phyloP scores from a whole-genome alignment of 2,329 filamentous ascomycete genomes.

The Calonectria henricotiae region DNA sequence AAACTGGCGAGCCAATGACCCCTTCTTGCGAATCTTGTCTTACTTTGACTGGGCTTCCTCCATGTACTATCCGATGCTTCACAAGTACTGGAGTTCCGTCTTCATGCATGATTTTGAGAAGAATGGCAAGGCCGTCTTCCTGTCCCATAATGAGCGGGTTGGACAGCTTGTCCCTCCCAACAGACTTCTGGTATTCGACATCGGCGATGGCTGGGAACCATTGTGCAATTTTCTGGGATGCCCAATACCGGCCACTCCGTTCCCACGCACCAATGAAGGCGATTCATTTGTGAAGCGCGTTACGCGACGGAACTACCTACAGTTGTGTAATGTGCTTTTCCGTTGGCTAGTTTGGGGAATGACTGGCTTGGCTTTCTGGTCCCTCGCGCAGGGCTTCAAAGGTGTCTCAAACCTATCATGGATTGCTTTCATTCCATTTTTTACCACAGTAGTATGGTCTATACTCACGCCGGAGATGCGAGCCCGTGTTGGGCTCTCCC shows the following conservation, averaged over 20 bases:
- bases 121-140: neutral
- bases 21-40: neutral
- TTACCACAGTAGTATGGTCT: neutral
- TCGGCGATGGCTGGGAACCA: neutral
- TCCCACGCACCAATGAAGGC: neutral
- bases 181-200: neutral
- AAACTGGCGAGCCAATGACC: neutral
- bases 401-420: neutral
- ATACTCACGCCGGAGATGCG: neutral
- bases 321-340: neutral
- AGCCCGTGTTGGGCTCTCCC: neutral
- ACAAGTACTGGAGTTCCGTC: neutral
- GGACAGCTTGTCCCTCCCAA: neutral
- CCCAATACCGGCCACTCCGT: neutral
- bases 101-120: neutral
- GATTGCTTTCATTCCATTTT: neutral
- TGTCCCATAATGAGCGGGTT: neutral
- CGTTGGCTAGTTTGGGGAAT: neutral
- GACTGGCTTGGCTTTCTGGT: neutral
- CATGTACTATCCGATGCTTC: slow-evolving; percentile 1
- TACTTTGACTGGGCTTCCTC: neutral
- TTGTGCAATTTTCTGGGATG: neutral
- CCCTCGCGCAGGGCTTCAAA: neutral
- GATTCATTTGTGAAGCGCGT: neutral
- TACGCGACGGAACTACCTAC: neutral